Evolutionary conservation across 352 stramenopile species (phyloP), one percentile per base, ranked within the genome.

Genomic region (Aphanomyces invadans): DNA sequence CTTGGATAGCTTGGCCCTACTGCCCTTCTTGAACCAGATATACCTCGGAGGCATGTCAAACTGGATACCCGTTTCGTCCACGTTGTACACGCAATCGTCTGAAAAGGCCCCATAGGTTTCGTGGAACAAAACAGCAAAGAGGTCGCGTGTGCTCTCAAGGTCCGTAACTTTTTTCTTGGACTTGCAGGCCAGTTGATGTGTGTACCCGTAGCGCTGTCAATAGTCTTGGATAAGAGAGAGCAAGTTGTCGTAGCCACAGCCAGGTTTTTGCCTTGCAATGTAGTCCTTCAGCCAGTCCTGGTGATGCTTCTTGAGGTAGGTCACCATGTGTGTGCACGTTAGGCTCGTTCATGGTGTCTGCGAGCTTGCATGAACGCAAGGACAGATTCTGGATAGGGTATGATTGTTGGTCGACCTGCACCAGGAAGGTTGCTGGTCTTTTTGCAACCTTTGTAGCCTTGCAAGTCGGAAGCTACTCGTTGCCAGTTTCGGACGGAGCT

Each of bases 11-110:
- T 62, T 60, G 2, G 57, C n/a, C 3, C 54, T 71, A 21, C 57
- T 70, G 11, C 72, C 63, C 2, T 45, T 32, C 21, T 42, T 1
- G 0, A 61, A 57, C 61, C 69, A 76, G 12, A 61, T 65, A 2
- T 52, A 31, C 0, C 17, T 2, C 0, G 49, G 69, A 17, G 71
- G 68, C 5, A 17, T 62, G 65, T 74, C 65, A 19, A 28, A 55
- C 7, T 62, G 71, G 2, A 72, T 19, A 1, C 9, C 25, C 0
- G 71, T 71, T 53, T 76, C 71, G 32, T 74, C 71, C 2, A 64
- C 26, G 17, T 69, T 74, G 36, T 42, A 42, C 7, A 42, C 36
- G 15, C 36, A 42, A 15, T 42, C 36, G 36, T 42, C 36, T 15
- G 36, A 42, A 15, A 15, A 42, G 7, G 7, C 36, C 7, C 36